A percentile compares a stretch with the other conserved stretches of the same genome.
These are phyloP conservation scores for Prunus dulcis DNA, from an alignment of 306 rosid genomes.

Conservation along the genomic window DNA sequence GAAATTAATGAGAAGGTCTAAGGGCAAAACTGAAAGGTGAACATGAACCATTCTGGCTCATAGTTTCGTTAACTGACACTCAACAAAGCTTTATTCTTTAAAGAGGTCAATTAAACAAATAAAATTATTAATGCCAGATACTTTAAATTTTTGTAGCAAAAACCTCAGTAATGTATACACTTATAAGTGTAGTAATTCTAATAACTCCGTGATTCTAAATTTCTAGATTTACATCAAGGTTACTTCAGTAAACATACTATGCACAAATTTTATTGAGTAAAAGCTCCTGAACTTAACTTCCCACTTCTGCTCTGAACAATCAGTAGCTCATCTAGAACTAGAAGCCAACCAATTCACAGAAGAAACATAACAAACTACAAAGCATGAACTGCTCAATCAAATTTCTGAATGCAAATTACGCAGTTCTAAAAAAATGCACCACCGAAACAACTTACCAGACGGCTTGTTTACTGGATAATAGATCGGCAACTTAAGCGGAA, in stretches of 20 bases:
- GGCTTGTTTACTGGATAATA: conserved; percentile 50
- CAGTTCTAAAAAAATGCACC: neutral
- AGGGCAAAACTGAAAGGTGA: neutral
- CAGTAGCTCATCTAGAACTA: neutral
- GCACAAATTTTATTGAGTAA: neutral
- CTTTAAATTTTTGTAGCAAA: neutral
- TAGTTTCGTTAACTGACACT: neutral
- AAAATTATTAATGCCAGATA: neutral
- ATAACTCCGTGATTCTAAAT: neutral
- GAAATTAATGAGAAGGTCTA: neutral
- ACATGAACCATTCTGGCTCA: neutral
- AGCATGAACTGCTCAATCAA: neutral
- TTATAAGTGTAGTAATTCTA: neutral
- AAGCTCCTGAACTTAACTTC: neutral
- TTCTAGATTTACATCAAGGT: neutral
- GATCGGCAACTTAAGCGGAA: conserved; percentile 66
- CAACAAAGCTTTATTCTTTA: neutral
- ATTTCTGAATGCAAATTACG: neutral
- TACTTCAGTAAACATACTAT: neutral
- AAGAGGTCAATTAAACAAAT: neutral
- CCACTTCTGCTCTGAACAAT: neutral
- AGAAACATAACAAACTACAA: neutral
- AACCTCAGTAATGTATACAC: neutral
- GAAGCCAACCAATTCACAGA: neutral
- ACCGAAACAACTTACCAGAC: conserved; percentile 40